Evolutionary conservation across 345 rosid genomes (phyloP).

Genomic region (Populus alba): DNA sequence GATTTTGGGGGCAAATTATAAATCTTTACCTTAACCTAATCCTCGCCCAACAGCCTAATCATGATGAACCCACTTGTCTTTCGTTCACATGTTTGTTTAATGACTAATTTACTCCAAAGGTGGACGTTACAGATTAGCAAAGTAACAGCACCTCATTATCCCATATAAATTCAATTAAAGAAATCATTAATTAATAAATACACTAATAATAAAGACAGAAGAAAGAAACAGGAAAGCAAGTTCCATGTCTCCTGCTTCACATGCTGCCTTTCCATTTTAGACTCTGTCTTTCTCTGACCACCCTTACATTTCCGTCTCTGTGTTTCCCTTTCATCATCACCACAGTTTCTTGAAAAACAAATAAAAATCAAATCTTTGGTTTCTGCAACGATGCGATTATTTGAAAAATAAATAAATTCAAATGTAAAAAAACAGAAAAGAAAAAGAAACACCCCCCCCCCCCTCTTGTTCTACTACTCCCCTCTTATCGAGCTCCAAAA

Average conservation of each 20-base stretch:
- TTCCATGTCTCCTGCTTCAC: slow-evolving; percentile 22
- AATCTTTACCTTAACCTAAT: background rate
- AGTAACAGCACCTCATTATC: background rate
- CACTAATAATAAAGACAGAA: background rate
- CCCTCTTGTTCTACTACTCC: background rate
- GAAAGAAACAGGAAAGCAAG: slow-evolving; percentile 21
- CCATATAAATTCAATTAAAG: background rate
- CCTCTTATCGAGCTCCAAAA: background rate
- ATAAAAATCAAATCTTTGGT: background rate
- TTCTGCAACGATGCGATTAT: background rate
- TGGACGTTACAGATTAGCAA: no score
- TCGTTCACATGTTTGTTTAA: no score
- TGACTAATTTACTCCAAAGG: no score
- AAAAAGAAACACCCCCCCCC: background rate
- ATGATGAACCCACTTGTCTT: background rate
- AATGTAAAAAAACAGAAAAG: background rate
- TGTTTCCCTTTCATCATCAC: background rate
- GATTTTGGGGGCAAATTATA: background rate
- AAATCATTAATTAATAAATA: background rate
- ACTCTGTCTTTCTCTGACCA: slow-evolving; percentile 11
- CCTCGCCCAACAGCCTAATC: background rate
- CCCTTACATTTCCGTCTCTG: background rate
- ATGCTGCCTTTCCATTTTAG: slow-evolving; percentile 25
- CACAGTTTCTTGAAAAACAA: background rate
- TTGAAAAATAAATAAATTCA: background rate